Percentiles rank a stretch among this genome's conserved stretches.
These are phyloP conservation scores for Arthrobotrys entomopaga DNA, from an alignment of 2,329 filamentous ascomycete species.

Conservation along the genomic window DNA sequence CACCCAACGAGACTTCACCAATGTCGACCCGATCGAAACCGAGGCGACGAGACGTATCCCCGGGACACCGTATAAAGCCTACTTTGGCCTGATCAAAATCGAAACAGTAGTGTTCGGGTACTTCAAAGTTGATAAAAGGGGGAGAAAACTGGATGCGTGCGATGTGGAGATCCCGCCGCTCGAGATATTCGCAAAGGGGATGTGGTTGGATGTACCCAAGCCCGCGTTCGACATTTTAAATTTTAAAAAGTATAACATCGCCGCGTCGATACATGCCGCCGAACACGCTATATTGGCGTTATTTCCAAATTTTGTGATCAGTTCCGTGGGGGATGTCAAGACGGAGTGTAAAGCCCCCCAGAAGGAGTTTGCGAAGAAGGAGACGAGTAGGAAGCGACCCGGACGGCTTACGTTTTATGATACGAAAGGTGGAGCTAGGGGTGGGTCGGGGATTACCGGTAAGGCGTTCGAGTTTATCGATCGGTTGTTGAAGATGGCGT, in stretches of 20 bases:
- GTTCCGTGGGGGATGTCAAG: conserved; percentile 86
- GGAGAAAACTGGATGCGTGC: conserved; percentile 84
- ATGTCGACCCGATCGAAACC: conserved; percentile 91
- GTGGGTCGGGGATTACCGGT: conserved; percentile 81
- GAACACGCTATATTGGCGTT: conserved; percentile 88
- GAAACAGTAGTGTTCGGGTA: conserved; percentile 92
- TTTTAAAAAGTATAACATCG: conserved; percentile 77
- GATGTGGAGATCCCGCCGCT: conserved; percentile 94
- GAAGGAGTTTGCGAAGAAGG: conserved; percentile 82
- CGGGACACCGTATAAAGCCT: conserved; percentile 67
- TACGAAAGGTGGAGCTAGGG: conserved; percentile 80
- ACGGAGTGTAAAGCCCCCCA: conserved; percentile 91
- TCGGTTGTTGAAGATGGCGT: conserved; percentile 67
- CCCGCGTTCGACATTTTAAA: conserved; percentile 81
- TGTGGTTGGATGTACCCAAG: conserved; percentile 94
- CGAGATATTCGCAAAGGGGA: conserved; percentile 82
- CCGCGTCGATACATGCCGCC: conserved; percentile 90
- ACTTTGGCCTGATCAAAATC: conserved; percentile 86
- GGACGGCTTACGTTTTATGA: conserved; percentile 94
- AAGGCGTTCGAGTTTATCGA: conserved; percentile 96
- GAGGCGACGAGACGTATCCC: conserved; percentile 82
- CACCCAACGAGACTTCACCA: conserved; percentile 88
- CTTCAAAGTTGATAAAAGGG: conserved; percentile 91
- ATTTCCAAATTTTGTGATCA: conserved; percentile 90
- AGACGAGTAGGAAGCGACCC: conserved; percentile 79